Evolutionary conservation across 805 yeast species (phyloP), one percentile per base, ranked within the genome.

Genomic region (Saccharomycopsis sp.): DNA sequence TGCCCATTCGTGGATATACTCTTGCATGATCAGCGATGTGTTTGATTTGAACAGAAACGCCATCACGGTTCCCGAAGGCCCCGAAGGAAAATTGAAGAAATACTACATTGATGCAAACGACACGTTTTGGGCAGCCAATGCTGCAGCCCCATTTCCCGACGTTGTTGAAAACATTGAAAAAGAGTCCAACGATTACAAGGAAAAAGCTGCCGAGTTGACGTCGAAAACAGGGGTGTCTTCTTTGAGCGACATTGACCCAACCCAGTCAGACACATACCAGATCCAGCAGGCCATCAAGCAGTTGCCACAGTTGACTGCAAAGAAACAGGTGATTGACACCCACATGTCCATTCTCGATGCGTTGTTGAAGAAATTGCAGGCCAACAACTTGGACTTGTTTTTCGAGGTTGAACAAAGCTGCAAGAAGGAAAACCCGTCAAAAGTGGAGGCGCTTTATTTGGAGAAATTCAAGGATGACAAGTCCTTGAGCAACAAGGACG

Each of bases 1-100:
- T 60, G 75, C 89, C 1, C 99, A 92, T 62, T 85, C 96, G 9
- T 89, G 97, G 96, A 88, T 94, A 37, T 92, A 92, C 59, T 95
- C 89, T 64, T 87, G 96, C 54, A 78, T 92, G 75, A 92, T 92
- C 15, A 83, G 88, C 54, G 99, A 92, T 57, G 92, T 87, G 4
- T 85, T 92, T 58, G 72, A 75, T 39, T 68, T 92, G 52, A 73
- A 78, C 50, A 73, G 94, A 55, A 88, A 89, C 58, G 80, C 96
- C 18, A 81, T 89, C 46, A 73, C 77, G 16, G 66, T 87, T 34
- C 60, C 64, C 21, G 60, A 61, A 13, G 57, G 54, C 25, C 64
- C 63, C 21, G 79, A 79, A 50, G 71, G 74, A 47, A 59, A 58
- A n/a, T 59, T 61, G 27, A 79, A 79, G 50, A 71, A 75, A 47